Evolutionary conservation across 257 asterid genomes (phyloP), one percentile per base, ranked within the genome.

Genomic region (Cinchona pubescens): DNA sequence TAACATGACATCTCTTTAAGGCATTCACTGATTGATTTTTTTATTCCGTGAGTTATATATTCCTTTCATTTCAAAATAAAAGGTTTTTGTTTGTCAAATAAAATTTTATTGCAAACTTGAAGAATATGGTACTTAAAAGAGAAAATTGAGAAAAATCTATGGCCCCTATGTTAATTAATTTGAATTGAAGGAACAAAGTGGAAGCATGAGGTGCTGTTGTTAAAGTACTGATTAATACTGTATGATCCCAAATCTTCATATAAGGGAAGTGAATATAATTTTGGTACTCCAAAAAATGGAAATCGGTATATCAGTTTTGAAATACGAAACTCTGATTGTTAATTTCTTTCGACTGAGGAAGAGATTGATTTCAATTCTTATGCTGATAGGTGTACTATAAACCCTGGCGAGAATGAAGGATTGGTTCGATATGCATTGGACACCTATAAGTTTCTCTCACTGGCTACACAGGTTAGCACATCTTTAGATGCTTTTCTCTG

Each of bases 381-480:
- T 71, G 51, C 63, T 71, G 38, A 88, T 90, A 94, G 99, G 65
- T 94, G 99, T 84, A 94, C 98, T 11, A 94, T 94, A 87, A 94
- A 91, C 83, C 98, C 99, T 18, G 97, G 99, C 49, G 99, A 94
- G 82, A 94, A 94, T 84, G 99, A 94, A 84, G 93, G 97, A 27
- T 69, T 94, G 76, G 99, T 94, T 80, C 89, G 99, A 83, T 94
- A 94, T 75, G 99, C 99, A 68, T 76, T 94, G 88, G 94, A 92
- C 75, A 92, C 81, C 40, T 87, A 94, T 84, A 83, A 86, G 84
- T 94, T 86, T 78, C 96, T 94, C 76, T 88, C 96, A 14, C 86
- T 94, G 85, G 93, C 96, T 80, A 71, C 92, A 76, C 99, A 94
- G 97, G 99, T 94, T 79, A 77, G 92, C 58, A 73, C 34, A 34